Conservation (phyloP, 148 eudicot species). For the Pharnaceum exiguum region DNA sequence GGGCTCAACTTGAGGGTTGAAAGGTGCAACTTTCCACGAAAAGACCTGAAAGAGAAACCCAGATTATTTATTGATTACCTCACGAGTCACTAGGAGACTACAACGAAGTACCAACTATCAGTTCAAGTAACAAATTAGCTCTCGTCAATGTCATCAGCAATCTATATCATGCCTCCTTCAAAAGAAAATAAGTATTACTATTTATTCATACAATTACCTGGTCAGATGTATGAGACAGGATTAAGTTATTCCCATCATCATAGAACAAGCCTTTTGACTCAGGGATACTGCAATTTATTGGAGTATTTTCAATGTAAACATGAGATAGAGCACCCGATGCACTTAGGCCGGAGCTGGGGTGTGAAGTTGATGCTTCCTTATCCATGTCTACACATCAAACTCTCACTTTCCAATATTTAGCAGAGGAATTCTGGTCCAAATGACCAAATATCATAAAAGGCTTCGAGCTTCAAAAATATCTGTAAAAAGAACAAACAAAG, state of each 20-base stretch:
- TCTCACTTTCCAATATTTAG: neutral
- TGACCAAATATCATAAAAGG: slow-evolving; percentile 1
- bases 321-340: slow-evolving; percentile 90
- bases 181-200: too few species aligned
- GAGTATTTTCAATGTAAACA: slow-evolving; percentile 78
- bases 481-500: neutral
- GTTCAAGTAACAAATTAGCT: neutral
- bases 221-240: slow-evolving; percentile 63
- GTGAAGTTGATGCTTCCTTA: slow-evolving; percentile 69
- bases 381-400: slow-evolving; percentile 42
- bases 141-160: too few species aligned
- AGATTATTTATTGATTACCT: neutral
- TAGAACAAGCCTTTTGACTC: slow-evolving; percentile 73
- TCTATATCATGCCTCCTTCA: too few species aligned
- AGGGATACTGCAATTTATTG: slow-evolving; percentile 60
- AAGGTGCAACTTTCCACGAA: slow-evolving; percentile 78
- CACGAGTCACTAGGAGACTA: neutral
- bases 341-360: slow-evolving; percentile 39
- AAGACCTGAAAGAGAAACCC: slow-evolving; percentile 38
- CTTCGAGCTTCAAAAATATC: neutral
- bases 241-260: slow-evolving; percentile 81
- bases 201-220: slow-evolving; percentile 43
- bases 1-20: slow-evolving; percentile 48
- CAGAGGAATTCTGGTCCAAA: neutral
- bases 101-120: neutral